Evolutionary conservation across 306 rosid genomes (phyloP).

Genomic region (Dryas octopetala): DNA sequence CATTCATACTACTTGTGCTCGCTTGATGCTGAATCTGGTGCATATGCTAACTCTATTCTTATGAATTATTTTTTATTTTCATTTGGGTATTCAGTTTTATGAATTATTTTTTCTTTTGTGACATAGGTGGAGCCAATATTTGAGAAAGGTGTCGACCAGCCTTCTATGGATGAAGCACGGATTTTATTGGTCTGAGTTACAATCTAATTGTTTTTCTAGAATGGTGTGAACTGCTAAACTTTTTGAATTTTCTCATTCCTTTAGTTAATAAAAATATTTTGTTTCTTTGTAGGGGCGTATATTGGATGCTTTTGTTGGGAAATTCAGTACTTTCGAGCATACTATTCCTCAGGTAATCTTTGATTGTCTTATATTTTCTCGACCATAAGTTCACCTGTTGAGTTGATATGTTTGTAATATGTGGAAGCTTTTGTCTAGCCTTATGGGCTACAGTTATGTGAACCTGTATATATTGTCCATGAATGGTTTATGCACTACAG

Average conservation of each 20-base stretch:
- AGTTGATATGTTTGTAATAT: not conserved
- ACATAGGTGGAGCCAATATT: constrained; percentile 95
- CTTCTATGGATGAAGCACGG: constrained; percentile 95
- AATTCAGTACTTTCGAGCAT: constrained; percentile 90
- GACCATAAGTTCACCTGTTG: not conserved
- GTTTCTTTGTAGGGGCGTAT: constrained; percentile 76
- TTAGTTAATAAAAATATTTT: constrained; percentile 17
- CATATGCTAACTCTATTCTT: constrained; percentile 33
- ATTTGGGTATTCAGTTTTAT: constrained; percentile 16
- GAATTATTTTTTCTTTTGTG: constrained; percentile 31
- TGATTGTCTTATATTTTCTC: constrained; percentile 10
- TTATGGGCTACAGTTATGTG: not conserved
- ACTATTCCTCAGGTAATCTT: constrained; percentile 89
- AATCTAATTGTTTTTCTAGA: constrained; percentile 22
- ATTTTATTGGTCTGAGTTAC: constrained; percentile 71
- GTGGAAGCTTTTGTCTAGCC: not conserved
- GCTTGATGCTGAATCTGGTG: constrained; percentile 98
- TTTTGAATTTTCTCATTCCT: constrained; percentile 22
- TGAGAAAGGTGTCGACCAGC: constrained; percentile 95
- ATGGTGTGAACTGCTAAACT: constrained; percentile 18
- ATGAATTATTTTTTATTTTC: too few relatives aligned
- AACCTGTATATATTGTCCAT: not conserved
- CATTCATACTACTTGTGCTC: constrained; percentile 98
- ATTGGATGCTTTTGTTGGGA: constrained; percentile 97
- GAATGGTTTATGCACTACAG: not conserved